Percentiles rank a stretch among this genome's conserved stretches.
These are phyloP conservation scores for Sclerotinia glacialis DNA, from an alignment of 2,329 filamentous ascomycete genomes.

Conservation along the genomic window DNA sequence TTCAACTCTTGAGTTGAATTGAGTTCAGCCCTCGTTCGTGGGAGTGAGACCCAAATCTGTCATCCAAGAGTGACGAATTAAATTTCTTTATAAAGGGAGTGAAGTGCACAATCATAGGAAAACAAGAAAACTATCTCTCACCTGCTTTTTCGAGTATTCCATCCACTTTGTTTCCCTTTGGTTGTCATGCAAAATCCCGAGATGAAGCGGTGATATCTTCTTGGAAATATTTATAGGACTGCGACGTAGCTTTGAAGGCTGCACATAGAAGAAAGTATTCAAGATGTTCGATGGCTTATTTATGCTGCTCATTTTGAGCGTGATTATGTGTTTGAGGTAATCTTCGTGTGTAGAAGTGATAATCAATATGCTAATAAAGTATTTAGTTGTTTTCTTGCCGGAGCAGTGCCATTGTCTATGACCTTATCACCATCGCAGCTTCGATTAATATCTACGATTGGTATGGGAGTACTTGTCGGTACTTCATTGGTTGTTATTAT, in stretches of 20 bases:
- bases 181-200: neutral
- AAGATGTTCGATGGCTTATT: conserved; percentile 41
- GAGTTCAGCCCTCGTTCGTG: conserved; percentile 21
- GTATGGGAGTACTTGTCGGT: conserved; percentile 89
- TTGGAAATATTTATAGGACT: conserved; percentile 5
- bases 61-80: conserved; percentile 16
- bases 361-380: neutral
- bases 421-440: conserved; percentile 82
- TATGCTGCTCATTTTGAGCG: conserved; percentile 40
- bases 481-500: conserved; percentile 97
- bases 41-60: conserved; percentile 21
- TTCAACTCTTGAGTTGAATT: neutral
- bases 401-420: conserved; percentile 86
- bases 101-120: neutral
- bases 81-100: conserved; percentile 17
- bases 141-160: neutral
- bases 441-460: conserved; percentile 84
- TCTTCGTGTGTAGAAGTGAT: conserved; percentile 32
- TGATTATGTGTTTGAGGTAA: conserved; percentile 59
- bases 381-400: conserved; percentile 84
- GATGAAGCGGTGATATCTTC: conserved; percentile 17
- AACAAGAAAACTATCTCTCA: neutral
- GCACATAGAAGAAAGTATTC: conserved; percentile 11
- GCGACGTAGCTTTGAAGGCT: conserved; percentile 6
- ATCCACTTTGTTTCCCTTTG: neutral